Base-by-base conservation (phyloP, 495 filamentous ascomycete genomes). In the Podospora australis region DNA sequence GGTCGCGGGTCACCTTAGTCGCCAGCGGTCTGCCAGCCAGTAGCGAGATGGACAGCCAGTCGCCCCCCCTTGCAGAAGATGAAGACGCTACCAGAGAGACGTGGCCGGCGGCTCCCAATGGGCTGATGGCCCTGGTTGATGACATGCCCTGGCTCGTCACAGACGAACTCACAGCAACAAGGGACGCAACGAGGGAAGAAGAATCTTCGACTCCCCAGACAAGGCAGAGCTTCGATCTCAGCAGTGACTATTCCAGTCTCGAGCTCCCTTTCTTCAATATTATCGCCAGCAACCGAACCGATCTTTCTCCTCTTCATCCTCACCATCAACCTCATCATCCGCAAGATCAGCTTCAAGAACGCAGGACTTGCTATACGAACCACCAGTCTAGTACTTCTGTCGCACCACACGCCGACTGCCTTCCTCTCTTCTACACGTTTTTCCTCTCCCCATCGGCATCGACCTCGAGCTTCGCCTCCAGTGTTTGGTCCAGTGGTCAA, bases 401-500 rank as follows among this genome's bases (percentile, higher is more conserved):
- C 30, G 29, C 53, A 14, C 3, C 32, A 6, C 32, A 39, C 32
- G 22, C 51, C 52, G 38, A 55, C 34, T 26, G 25, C 41, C 43
- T 30, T 25, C 35, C 42, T 10, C 53, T 50, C 21, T 46, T 44
- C 45, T 39, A 47, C 49, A 60, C 57, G 24, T 65, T 65, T 24
- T 65, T 54, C 52, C 26, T 56, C 13, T 59, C 64, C 19, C 57
- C 59, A 7, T 51, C 64, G 52, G 40, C 55, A 22, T 59, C 62
- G 20, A 59, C 57, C 5, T 57, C 53, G 10, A 63, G 57, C 48
- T 35, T 54, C 44, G 50, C 24, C 13, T 55, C 53, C 40, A 39
- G 46, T 36, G 13, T 40, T 23, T 50, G 54, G 43, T 47, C 46
- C 30, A 54, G 48, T 19, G 38, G 39, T 40, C 11, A 20, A 34